Conservation (phyloP, 2,329 filamentous ascomycete species). For the Colletotrichum trifolii region DNA sequence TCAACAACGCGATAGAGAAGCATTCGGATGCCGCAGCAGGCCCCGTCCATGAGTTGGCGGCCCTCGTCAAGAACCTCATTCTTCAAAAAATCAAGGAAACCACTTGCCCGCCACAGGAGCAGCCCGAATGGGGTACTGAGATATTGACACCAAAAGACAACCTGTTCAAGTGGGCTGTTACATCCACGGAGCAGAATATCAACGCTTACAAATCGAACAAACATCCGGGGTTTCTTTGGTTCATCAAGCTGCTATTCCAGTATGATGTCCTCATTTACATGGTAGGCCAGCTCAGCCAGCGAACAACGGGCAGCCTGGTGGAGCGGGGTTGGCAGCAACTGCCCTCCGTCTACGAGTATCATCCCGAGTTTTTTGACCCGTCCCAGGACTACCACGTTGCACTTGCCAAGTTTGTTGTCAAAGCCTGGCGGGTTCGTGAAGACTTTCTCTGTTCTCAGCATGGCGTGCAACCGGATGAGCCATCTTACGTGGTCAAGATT, state of each 20-base stretch:
- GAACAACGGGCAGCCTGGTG: slow-evolving; percentile 59
- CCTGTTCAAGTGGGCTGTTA: slow-evolving; percentile 65
- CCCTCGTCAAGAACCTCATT: slow-evolving; percentile 57
- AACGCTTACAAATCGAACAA: slow-evolving; percentile 53
- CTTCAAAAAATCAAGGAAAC: slow-evolving; percentile 60
- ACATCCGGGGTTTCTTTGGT: slow-evolving; percentile 63
- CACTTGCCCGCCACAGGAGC: slow-evolving; percentile 56
- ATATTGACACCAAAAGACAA: slow-evolving; percentile 61
- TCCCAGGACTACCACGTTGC: slow-evolving; percentile 29
- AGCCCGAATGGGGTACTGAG: slow-evolving; percentile 61
- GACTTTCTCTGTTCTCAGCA: slow-evolving; percentile 15
- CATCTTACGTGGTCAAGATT: slow-evolving; percentile 11
- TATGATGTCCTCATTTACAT: slow-evolving; percentile 67
- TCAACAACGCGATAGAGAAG: slow-evolving; percentile 57
- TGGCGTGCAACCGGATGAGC: slow-evolving; percentile 16
- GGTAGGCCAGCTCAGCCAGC: slow-evolving; percentile 62
- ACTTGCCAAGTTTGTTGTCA: slow-evolving; percentile 17
- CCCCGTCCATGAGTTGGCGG: slow-evolving; percentile 61
- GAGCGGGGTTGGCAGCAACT: slow-evolving; percentile 64
- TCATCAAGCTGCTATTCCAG: slow-evolving; percentile 64
- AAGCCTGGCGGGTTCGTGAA: slow-evolving; percentile 16
- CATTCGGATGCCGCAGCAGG: slow-evolving; percentile 64
- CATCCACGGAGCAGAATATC: slow-evolving; percentile 58
- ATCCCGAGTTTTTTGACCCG: slow-evolving; percentile 61
- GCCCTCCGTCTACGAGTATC: slow-evolving; percentile 57